Percentiles rank a stretch among this genome's conserved stretches.
phyloP scores from a whole-genome alignment of 164 flowering plant species.

The Kalanchoe fedtschenkoi region DNA sequence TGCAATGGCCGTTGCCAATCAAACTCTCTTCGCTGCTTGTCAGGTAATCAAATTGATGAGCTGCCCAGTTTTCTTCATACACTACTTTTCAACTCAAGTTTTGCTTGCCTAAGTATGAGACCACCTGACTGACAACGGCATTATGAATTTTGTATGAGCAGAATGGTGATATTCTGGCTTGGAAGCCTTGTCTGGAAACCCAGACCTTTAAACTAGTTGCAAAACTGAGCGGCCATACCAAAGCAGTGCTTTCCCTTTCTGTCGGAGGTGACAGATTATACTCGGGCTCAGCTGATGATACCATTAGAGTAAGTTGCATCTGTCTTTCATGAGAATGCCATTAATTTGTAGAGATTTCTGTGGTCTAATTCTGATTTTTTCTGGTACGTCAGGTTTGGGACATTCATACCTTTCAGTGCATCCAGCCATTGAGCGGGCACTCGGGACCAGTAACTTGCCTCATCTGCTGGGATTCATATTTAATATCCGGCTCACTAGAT shows the following conservation, averaged over 20 bases:
- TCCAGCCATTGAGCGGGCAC: constrained; percentile 9
- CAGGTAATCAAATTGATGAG: background rate
- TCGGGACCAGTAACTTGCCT: constrained; percentile 15
- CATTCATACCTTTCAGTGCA: constrained; percentile 5
- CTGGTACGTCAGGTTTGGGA: constrained; percentile 11
- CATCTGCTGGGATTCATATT: constrained; percentile 17
- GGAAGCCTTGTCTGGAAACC: constrained; percentile 20
- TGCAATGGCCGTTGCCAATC: constrained; percentile 1
- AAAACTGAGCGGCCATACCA: constrained; percentile 22
- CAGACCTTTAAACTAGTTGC: constrained; percentile 14
- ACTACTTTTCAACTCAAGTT: no score
- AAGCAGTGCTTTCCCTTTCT: constrained; percentile 22
- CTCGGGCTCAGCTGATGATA: constrained; percentile 34
- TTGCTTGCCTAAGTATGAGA: no score
- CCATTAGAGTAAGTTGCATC: constrained; percentile 24
- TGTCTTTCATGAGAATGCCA: background rate
- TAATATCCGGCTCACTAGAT: constrained; percentile 22
- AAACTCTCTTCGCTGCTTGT: background rate
- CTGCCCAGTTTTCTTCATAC: background rate
- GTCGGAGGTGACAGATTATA: constrained; percentile 23
- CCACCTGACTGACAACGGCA: no score
- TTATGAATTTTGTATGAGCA: no score
- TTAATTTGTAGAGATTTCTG: background rate
- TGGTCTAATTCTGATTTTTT: background rate
- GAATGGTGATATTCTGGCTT: constrained; percentile 30